phyloP scores from a whole-genome alignment of 2,329 filamentous ascomycete genomes.

The Apiospora aurea region DNA sequence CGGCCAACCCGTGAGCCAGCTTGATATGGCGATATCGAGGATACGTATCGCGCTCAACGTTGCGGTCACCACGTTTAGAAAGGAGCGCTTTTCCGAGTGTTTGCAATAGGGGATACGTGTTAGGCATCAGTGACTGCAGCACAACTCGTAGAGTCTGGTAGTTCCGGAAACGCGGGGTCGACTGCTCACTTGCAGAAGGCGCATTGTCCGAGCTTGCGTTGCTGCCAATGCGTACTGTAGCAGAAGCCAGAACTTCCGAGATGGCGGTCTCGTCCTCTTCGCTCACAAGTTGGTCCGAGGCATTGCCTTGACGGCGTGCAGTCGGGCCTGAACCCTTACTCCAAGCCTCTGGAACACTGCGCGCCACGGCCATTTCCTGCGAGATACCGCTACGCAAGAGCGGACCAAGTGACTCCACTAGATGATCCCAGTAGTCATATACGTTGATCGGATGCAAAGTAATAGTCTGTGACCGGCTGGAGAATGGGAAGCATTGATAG shows the following conservation, averaged over 20 bases:
- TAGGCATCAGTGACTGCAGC: slow-evolving; percentile 78
- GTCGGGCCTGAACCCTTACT: slow-evolving; percentile 39
- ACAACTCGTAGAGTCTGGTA: slow-evolving; percentile 79
- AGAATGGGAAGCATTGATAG: slow-evolving; percentile 75
- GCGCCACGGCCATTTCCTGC: slow-evolving; percentile 81
- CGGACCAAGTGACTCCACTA: slow-evolving; percentile 78
- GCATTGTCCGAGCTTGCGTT: slow-evolving; percentile 29
- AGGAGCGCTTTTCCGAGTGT: slow-evolving; percentile 83
- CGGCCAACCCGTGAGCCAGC: slow-evolving; percentile 72
- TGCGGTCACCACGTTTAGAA: slow-evolving; percentile 61
- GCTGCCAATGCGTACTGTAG: slow-evolving; percentile 36
- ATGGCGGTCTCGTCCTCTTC: slow-evolving; percentile 40
- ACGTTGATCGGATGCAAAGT: slow-evolving; percentile 81
- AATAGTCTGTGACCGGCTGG: slow-evolving; percentile 67
- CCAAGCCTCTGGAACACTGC: slow-evolving; percentile 76
- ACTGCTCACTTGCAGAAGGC: slow-evolving; percentile 37
- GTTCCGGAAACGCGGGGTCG: slow-evolving; percentile 67
- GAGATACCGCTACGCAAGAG: slow-evolving; percentile 82
- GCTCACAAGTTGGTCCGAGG: slow-evolving; percentile 24
- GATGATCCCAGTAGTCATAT: slow-evolving; percentile 79
- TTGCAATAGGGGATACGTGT: slow-evolving; percentile 86
- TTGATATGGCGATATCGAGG: slow-evolving; percentile 60
- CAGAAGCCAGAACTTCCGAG: slow-evolving; percentile 36
- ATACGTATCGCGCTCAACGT: slow-evolving; percentile 66
- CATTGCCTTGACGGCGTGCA: slow-evolving; percentile 30